Evolutionary conservation across 305 asterid species (phyloP), one percentile per base, ranked within the genome.

Genomic region (Rubia occidens): DNA sequence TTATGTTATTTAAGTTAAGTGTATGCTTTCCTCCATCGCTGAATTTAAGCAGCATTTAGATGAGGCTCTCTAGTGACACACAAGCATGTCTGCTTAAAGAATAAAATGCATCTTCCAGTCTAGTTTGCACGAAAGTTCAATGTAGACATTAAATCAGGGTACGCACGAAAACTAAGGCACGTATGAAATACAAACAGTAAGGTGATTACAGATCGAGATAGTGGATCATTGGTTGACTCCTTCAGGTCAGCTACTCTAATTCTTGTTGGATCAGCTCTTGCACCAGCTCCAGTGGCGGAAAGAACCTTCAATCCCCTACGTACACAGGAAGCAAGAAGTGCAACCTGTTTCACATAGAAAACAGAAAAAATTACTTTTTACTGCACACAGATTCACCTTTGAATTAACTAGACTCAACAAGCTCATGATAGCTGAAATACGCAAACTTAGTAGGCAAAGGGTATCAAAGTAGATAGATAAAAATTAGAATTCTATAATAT

Each of bases 251-350:
- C 96, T 45, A 90, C 91, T 67, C 96, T 93, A 71, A 93, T 88
- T 84, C 98, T 88, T 58, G 97, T 90, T 58, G 97, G 98, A 84
- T 93, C 97, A 77, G 95, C 91, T 78, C 97, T 87, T 72, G 96
- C 98, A 69, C 98, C 97, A 77, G 97, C 99, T 82, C 97, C 99
- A 47, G 97, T 94, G 63, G 95, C 97, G 44, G 95, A 94, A 74
- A 90, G 75, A 75, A 94, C 99, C 84, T 86, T 94, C 81, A 94
- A 82, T 73, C 97, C 96, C 82, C 95, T 85, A 60, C 86, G 81
- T 61, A 85, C 93, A 79, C 99, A 94, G 60, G 97, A 96, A 82
- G 93, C 95, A 71, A 94, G 97, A 85, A 90, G 99, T 59, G 97
- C 80, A 71, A 90, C 95, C 99, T 94, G 71, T 60, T 42, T 75